Evolutionary conservation across 148 eudicot genomes (phyloP), one percentile per base, ranked within the genome.

Genomic region (Silene uniflora): DNA sequence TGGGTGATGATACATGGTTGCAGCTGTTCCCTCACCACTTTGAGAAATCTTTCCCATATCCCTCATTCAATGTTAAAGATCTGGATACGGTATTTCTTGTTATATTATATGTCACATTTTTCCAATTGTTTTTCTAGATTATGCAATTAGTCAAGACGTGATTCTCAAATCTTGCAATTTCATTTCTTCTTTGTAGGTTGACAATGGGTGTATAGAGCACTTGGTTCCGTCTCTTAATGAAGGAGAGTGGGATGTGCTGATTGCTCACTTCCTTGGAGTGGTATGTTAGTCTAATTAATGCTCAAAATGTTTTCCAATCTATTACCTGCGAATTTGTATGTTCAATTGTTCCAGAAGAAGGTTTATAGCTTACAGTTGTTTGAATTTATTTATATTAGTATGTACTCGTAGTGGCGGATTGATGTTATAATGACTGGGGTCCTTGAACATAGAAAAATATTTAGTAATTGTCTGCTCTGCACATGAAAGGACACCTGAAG

Each of bases 1-100:
- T 95, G 99, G 99, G 99, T 76, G 99, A 95, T 84, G 99, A 95
- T 81, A 95, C 99, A 21, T 95, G 99, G 99, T 60, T 88, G 84
- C 97, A 95, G 79, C 74, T 92, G 83, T 95, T 95, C 78, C 99
- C 99, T 60, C 83, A 88, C 72, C 99, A 95, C 82, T 95, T 95
- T 76, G 82, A 87, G 73, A 83, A 63, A 74, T 90, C 97, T 79
- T 92, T 87, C 83, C 97, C 99, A 27, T 95, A 83, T 61, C 99
- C 99, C 24, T 95, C 99, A 56, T 95, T 95, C 63, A 95, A 92
- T 81, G 99, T 95, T 58, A 95, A 89, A 88, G 99, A 95, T 83
- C 89, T 95, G 74, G 86, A 95, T 74, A 95, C 99, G 88, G 98
- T 94, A 91, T 75, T 65, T 55, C 23, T 73, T 67, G 42, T 18